These are phyloP conservation scores for Jaltomata sinuosa DNA, from an alignment of 257 asterid genomes.

Conservation along the genomic window DNA sequence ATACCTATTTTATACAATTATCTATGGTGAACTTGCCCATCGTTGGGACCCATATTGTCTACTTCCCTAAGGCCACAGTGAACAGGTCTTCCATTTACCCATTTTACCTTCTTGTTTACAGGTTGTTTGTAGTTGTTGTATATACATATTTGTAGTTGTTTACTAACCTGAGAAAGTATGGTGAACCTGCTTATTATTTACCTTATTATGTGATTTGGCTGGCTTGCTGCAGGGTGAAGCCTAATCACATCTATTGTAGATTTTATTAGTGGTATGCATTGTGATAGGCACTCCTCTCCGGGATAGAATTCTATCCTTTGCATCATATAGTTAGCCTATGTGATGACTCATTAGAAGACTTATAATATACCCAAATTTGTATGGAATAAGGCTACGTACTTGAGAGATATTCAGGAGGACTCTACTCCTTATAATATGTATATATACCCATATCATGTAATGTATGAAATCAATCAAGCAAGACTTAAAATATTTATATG, in stretches of 20 bases:
- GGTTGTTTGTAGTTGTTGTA: background rate
- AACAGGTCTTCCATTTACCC: slow-evolving; percentile 41
- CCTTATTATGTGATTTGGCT: slow-evolving; percentile 17
- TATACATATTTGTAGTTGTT: background rate
- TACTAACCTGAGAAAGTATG: slow-evolving; percentile 36
- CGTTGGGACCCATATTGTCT: slow-evolving; percentile 94
- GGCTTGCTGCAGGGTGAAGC: background rate
- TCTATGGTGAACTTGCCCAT: slow-evolving; percentile 84
- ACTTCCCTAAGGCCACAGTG: slow-evolving; percentile 92
- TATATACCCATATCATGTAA: too few relatives aligned
- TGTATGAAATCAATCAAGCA: too few relatives aligned
- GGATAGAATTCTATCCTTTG: too few relatives aligned
- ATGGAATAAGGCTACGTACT: too few relatives aligned
- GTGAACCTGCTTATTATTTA: slow-evolving; percentile 11
- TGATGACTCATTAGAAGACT: too few relatives aligned
- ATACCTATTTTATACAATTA: too few relatives aligned
- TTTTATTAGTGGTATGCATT: background rate
- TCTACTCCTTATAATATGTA: too few relatives aligned
- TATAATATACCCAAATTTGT: too few relatives aligned
- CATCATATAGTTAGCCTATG: too few relatives aligned
- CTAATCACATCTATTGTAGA: background rate
- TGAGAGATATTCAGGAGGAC: too few relatives aligned
- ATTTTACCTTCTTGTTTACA: background rate
- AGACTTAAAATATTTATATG: too few relatives aligned
- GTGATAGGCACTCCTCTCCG: too few relatives aligned